phyloP scores from a whole-genome alignment of 2,329 filamentous ascomycete species.

The Colletotrichum aenigma region DNA sequence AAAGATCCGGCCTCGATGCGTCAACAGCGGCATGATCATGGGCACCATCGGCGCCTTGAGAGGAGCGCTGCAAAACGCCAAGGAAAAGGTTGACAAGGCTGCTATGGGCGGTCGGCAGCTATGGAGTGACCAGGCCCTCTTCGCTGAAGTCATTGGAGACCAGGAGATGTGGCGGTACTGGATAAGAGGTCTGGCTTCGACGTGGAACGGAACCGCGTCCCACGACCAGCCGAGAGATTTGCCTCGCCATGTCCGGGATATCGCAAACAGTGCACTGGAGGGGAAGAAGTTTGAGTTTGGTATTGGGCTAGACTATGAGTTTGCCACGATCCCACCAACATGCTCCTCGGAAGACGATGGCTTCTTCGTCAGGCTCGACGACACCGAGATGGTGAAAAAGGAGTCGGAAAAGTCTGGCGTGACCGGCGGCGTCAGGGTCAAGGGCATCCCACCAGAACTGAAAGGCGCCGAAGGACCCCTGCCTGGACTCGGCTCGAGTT shows the following conservation, averaged over 20 bases:
- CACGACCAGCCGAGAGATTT: slow-evolving; percentile 16
- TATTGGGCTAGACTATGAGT: slow-evolving; percentile 43
- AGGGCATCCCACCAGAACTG: slow-evolving; percentile 31
- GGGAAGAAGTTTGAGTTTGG: slow-evolving; percentile 39
- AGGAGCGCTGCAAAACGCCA: slow-evolving; percentile 26
- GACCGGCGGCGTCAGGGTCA: slow-evolving; percentile 29
- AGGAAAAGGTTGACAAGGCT: slow-evolving; percentile 31
- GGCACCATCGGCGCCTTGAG: slow-evolving; percentile 34
- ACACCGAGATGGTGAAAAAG: slow-evolving; percentile 24
- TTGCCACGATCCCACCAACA: slow-evolving; percentile 38
- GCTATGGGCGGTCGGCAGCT: slow-evolving; percentile 35
- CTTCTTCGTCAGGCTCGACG: slow-evolving; percentile 33
- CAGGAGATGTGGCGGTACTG: slow-evolving; percentile 41
- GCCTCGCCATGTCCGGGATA: slow-evolving; percentile 20
- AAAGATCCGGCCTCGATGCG: slow-evolving; percentile 35
- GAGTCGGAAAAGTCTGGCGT: slow-evolving; percentile 35
- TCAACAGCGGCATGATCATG: slow-evolving; percentile 40
- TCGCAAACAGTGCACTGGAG: slow-evolving; percentile 31
- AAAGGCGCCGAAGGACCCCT: slow-evolving; percentile 15
- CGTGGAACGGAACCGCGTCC: slow-evolving; percentile 34
- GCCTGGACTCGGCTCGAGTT: slow-evolving; percentile 19
- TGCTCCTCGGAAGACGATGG: slow-evolving; percentile 41
- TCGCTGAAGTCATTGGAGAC: slow-evolving; percentile 42
- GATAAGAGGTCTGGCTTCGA: slow-evolving; percentile 28
- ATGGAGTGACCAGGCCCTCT: slow-evolving; percentile 42